Evolutionary conservation across 768 basidiomycete species (phyloP).

Genomic region (Boletus pseudo-olivaceus): DNA sequence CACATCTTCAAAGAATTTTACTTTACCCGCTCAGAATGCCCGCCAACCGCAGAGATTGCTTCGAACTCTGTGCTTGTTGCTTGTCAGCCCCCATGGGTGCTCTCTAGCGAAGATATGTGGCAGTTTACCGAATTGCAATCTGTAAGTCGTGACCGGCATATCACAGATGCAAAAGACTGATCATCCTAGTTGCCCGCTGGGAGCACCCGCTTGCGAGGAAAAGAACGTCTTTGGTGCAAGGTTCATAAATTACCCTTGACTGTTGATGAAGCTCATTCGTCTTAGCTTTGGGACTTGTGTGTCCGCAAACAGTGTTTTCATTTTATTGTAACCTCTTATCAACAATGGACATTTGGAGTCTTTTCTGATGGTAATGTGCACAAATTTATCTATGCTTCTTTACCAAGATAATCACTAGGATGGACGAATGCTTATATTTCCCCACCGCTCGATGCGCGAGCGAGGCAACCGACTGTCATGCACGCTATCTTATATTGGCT

Average conservation of each 20-base stretch:
- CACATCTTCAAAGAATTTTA: slow-evolving; percentile 44
- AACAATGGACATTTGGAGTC: slow-evolving; percentile 58
- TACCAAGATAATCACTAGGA: slow-evolving; percentile 32
- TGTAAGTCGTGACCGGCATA: slow-evolving; percentile 9
- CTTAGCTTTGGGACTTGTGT: slow-evolving; percentile 51
- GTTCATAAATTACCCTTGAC: slow-evolving; percentile 27
- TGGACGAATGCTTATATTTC: slow-evolving; percentile 54
- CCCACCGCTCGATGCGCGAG: slow-evolving; percentile 39
- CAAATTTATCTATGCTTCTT: background rate
- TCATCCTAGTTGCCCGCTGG: slow-evolving; percentile 24
- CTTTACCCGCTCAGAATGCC: slow-evolving; percentile 34
- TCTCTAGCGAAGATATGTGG: slow-evolving; percentile 50
- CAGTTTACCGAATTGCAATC: slow-evolving; percentile 45
- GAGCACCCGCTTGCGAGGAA: slow-evolving; percentile 43
- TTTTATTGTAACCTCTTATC: slow-evolving; percentile 59
- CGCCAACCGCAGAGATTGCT: slow-evolving; percentile 25
- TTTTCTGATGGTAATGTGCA: slow-evolving; percentile 49
- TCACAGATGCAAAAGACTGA: background rate
- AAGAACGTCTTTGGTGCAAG: slow-evolving; percentile 61
- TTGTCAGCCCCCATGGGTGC: slow-evolving; percentile 60
- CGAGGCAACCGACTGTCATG: slow-evolving; percentile 46
- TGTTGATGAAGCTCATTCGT: slow-evolving; percentile 7
- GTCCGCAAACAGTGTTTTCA: slow-evolving; percentile 44
- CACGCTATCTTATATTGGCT: slow-evolving; percentile 57
- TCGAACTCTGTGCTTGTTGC: slow-evolving; percentile 45